Evolutionary conservation across 129 eudicot species (phyloP).

Genomic region (Artemisia annua): DNA sequence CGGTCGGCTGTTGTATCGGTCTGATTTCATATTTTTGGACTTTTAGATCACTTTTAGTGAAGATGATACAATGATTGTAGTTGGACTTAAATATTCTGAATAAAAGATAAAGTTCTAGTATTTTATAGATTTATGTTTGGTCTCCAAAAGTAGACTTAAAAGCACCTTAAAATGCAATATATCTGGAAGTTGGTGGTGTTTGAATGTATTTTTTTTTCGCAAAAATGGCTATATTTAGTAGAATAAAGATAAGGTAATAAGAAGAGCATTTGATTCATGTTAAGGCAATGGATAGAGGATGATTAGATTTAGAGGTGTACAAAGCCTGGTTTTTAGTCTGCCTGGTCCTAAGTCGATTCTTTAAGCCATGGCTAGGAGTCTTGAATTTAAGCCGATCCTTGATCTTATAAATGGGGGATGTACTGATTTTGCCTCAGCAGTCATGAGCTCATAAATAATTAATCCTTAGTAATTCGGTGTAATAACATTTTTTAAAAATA

Average conservation of each 20-base stretch:
- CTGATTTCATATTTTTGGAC: slow-evolving; percentile 8
- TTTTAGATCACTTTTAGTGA: slow-evolving; percentile 11
- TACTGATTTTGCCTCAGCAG: too few species aligned
- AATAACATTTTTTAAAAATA: too few species aligned
- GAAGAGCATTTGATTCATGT: background rate
- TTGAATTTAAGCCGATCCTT: too few species aligned
- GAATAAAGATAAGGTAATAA: background rate
- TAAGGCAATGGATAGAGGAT: background rate
- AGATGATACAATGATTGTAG: slow-evolving; percentile 10
- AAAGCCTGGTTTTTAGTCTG: background rate
- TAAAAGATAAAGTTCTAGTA: background rate
- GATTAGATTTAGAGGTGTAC: background rate
- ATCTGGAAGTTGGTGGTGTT: background rate
- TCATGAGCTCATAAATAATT: too few species aligned
- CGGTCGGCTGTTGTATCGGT: slow-evolving; percentile 27
- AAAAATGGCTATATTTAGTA: background rate
- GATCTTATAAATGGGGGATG: too few species aligned
- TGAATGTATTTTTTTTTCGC: background rate
- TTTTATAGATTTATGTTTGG: background rate
- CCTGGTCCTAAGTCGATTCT: too few species aligned
- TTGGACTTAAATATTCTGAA: background rate
- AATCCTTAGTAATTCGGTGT: too few species aligned
- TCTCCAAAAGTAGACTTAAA: background rate
- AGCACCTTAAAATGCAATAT: background rate
- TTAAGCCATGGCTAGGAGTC: too few species aligned